phyloP scores from a whole-genome alignment of 2,329 filamentous ascomycete genomes.

The Fusarium luffae region DNA sequence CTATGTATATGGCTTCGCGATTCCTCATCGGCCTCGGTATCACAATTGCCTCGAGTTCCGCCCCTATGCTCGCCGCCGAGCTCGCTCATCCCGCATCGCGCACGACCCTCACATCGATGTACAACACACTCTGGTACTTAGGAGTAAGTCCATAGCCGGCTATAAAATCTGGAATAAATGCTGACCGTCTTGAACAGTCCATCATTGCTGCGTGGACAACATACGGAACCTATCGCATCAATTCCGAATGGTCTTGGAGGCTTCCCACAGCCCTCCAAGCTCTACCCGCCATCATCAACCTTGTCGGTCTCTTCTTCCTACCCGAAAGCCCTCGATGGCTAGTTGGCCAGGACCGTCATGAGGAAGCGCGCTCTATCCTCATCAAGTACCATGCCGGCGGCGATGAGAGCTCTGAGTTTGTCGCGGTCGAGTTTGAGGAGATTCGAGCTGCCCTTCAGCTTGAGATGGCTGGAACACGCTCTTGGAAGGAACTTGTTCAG shows the following conservation, averaged over 20 bases:
- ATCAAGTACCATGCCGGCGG: constrained; percentile 64
- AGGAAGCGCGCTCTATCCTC: constrained; percentile 63
- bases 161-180: too few relatives aligned
- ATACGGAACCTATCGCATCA: constrained; percentile 39
- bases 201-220: constrained; percentile 42
- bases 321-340: constrained; percentile 72
- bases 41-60: constrained; percentile 54
- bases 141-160: not conserved
- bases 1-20: not conserved
- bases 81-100: constrained; percentile 54
- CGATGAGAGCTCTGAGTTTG: constrained; percentile 56
- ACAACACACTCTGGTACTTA: constrained; percentile 40
- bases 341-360: constrained; percentile 60
- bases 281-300: constrained; percentile 55
- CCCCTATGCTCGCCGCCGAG: constrained; percentile 57
- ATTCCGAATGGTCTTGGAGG: constrained; percentile 36
- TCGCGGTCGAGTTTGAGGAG: constrained; percentile 61
- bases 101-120: constrained; percentile 38
- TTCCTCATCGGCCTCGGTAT: constrained; percentile 51
- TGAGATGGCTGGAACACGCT: not conserved
- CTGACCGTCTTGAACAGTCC: not conserved
- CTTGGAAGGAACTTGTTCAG: not conserved
- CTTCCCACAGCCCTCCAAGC: constrained; percentile 63
- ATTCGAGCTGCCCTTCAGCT: constrained; percentile 58
- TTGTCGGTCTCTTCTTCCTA: constrained; percentile 60